These are phyloP conservation scores for Carex myosuroides DNA, from an alignment of 176 grass and related monocot genomes.

Conservation along the genomic window DNA sequence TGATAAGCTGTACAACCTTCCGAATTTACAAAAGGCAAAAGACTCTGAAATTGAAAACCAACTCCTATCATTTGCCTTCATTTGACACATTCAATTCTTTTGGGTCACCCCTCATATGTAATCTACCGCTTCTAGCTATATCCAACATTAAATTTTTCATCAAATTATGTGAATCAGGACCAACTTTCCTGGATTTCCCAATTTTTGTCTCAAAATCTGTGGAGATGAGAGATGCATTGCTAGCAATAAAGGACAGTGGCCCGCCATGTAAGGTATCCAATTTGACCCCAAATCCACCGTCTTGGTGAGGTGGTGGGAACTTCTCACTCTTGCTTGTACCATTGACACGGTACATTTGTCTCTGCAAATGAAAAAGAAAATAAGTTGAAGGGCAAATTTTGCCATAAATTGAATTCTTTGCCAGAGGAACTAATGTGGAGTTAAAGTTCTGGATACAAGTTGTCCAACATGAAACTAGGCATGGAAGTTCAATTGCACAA, in stretches of 20 bases:
- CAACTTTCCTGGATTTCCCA: background rate
- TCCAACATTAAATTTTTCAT: conserved; percentile 31
- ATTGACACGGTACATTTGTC: conserved; percentile 21
- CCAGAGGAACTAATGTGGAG: background rate
- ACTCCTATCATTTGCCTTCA: conserved; percentile 14
- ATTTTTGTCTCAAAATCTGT: conserved; percentile 22
- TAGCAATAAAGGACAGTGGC: conserved; percentile 24
- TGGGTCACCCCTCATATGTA: conserved; percentile 8
- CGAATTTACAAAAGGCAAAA: background rate
- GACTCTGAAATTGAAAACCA: background rate
- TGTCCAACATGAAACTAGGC: background rate
- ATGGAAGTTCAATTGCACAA: background rate
- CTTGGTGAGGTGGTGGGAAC: conserved; percentile 49
- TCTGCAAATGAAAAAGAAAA: conserved; percentile 9
- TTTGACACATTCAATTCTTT: conserved; percentile 21
- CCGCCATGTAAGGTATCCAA: conserved; percentile 1
- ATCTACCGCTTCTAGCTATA: conserved; percentile 22
- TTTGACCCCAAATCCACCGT: conserved; percentile 30
- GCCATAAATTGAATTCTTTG: background rate
- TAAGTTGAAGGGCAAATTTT: background rate
- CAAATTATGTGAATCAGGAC: conserved; percentile 13
- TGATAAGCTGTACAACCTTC: conserved; percentile 1
- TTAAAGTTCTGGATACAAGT: background rate
- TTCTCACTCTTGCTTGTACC: conserved; percentile 41
- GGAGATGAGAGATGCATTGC: conserved; percentile 26